Evolutionary conservation across 305 asterid species (phyloP), one percentile per base, ranked within the genome.

Genomic region (Fraxinus albicans): DNA sequence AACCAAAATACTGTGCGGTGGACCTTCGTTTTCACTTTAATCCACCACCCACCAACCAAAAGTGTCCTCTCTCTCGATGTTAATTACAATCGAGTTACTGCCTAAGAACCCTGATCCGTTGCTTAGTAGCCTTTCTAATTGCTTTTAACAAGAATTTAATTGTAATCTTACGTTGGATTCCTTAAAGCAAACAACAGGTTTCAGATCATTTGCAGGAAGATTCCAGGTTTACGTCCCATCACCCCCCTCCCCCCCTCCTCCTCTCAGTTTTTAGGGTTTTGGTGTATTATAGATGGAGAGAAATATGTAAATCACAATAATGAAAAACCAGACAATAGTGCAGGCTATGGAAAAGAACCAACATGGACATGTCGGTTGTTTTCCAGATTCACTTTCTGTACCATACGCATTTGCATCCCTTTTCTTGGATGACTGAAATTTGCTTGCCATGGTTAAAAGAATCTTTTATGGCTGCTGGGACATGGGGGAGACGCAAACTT

Each of bases 311-410:
- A 36, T 73, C 50, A 50, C 72, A 84, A 88, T 84, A 80, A 86
- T 84, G 83, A 73, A 87, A 76, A 25, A 78, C 79, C 63, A 83
- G 87, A 74, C 81, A 77, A 29, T n/a, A 21, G 44, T 33, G 89
- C 86, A 84, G 80, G 83, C 42, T 80, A 84, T 79, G 80, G 84
- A 81, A 86, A 91, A 89, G 86, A 89, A 87, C 78, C 91, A 90
- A 87, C 89, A 90, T 83, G 88, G 85, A 42, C 36, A 83, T 94
- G 97, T 92, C 98, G 93, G 98, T 89, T 89, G 93, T 84, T 91
- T 84, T 79, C 80, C 77, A 80, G 87, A 84, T 83, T 78, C 85
- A 73, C 73, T 9, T 36, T 75, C 42, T 77, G 15, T 73, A 60
- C 25, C 81, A 81, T 15, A 79, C 84, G 72, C 81, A n/a, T 83